Percentiles rank a stretch among this genome's conserved stretches.
phyloP scores from a whole-genome alignment of 306 rosid genomes.

The Gynostemma pentaphyllum region DNA sequence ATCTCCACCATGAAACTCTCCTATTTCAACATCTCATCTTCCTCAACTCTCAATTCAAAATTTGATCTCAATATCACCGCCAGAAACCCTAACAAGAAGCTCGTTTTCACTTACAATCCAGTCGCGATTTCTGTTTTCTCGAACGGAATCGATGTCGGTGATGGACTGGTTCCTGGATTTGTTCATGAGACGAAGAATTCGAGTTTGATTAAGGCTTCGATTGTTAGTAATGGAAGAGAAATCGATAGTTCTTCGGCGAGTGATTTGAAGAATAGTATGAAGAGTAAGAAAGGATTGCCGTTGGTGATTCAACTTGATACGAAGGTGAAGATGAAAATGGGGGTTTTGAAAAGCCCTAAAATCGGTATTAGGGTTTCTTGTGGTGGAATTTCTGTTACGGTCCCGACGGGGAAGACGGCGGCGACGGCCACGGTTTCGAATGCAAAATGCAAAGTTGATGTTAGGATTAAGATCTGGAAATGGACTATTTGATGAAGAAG shows the following conservation, averaged over 20 bases:
- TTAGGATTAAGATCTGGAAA: constrained; percentile 90
- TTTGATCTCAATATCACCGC: constrained; percentile 34
- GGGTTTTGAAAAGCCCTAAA: constrained; percentile 46
- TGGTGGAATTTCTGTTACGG: constrained; percentile 44
- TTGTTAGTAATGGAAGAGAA: constrained; percentile 15
- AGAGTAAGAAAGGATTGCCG: constrained; percentile 53
- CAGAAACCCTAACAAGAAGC: constrained; percentile 44
- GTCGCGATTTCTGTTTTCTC: constrained; percentile 19
- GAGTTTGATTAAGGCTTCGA: constrained; percentile 38
- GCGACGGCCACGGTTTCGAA: constrained; percentile 52
- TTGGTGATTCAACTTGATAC: constrained; percentile 52
- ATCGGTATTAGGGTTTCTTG: constrained; percentile 61
- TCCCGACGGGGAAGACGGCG: constrained; percentile 53
- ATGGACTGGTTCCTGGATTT: constrained; percentile 34
- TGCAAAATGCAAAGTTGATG: constrained; percentile 56
- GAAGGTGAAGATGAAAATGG: constrained; percentile 54
- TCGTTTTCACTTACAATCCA: constrained; percentile 27
- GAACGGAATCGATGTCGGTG: constrained; percentile 26
- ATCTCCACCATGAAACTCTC: constrained; percentile 26
- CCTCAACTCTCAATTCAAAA: constrained; percentile 24
- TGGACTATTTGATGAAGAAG: constrained; percentile 44
- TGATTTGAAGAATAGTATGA: constrained; percentile 32
- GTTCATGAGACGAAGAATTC: constrained; percentile 55
- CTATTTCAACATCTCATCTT: constrained; percentile 22
- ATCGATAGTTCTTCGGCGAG: constrained; percentile 24